A percentile compares a stretch with the other conserved stretches of the same genome.
These are phyloP conservation scores for Syncephalis plumigaleata DNA, from an alignment of 371 early-diverging fungal species.

Conservation along the genomic window DNA sequence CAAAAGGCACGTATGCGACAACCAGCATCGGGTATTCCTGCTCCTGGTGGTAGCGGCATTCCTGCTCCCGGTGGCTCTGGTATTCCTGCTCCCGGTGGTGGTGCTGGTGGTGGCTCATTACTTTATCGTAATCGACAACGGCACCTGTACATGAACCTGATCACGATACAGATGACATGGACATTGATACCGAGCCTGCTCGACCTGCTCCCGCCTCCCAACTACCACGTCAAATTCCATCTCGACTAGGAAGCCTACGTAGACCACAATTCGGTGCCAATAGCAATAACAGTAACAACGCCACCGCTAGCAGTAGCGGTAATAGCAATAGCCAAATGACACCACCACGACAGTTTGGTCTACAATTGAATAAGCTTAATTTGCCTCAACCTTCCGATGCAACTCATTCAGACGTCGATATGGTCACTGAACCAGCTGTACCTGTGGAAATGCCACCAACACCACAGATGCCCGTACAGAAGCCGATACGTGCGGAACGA, in stretches of 20 bases:
- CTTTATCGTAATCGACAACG: constrained; percentile 8
- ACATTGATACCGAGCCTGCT: constrained; percentile 5
- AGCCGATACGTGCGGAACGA: no score
- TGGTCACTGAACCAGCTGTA: constrained; percentile 7
- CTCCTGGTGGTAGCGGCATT: no score
- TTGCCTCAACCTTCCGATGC: constrained; percentile 7
- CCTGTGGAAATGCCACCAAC: constrained; percentile 5
- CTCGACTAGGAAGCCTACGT: constrained; percentile 8
- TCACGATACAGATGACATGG: constrained; percentile 1
- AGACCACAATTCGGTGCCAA: background rate
- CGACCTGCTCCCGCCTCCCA: constrained; percentile 6
- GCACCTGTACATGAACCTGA: background rate
- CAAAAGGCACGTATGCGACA: constrained; percentile 1
- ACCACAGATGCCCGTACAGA: background rate
- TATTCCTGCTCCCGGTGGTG: constrained; percentile 4
- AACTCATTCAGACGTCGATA: constrained; percentile 8
- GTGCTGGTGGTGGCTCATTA: constrained; percentile 5
- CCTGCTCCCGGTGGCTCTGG: constrained; percentile 10
- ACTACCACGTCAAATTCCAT: constrained; percentile 2
- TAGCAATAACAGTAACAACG: constrained; percentile 4
- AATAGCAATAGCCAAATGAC: constrained; percentile 1
- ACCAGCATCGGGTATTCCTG: constrained; percentile 1
- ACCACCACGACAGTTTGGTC: constrained; percentile 7
- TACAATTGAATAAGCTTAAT: constrained; percentile 6
- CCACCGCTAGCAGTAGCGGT: constrained; percentile 10